phyloP scores from a whole-genome alignment of 257 asterid species.

The Plantago ovata region DNA sequence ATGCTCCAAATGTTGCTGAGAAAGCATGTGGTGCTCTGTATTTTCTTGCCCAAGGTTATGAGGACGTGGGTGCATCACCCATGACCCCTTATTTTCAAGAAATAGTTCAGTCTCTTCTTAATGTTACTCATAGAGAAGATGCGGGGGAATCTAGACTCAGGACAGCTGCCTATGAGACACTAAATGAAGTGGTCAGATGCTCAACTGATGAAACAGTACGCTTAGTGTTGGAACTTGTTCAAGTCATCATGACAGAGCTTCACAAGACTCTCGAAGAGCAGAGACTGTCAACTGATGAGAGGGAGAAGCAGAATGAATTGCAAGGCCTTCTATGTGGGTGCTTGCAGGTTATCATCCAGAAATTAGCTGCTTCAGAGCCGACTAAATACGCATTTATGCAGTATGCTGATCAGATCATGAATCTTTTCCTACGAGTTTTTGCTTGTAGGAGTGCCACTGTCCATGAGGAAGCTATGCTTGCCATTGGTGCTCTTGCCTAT shows the following conservation, averaged over 20 bases:
- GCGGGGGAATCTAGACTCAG: slow-evolving; percentile 75
- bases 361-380: slow-evolving; percentile 58
- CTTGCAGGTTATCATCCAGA: slow-evolving; percentile 77
- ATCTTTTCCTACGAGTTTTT: slow-evolving; percentile 63
- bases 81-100: slow-evolving; percentile 77
- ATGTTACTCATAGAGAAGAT: slow-evolving; percentile 72
- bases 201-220: slow-evolving; percentile 69
- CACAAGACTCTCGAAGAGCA: slow-evolving; percentile 72
- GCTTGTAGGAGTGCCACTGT: slow-evolving; percentile 85
- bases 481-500: slow-evolving; percentile 88
- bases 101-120: slow-evolving; percentile 66
- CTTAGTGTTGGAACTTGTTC: slow-evolving; percentile 70
- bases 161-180: slow-evolving; percentile 81
- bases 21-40: slow-evolving; percentile 87
- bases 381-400: slow-evolving; percentile 65
- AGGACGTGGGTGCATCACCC: slow-evolving; percentile 70
- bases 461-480: slow-evolving; percentile 94
- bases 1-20: slow-evolving; percentile 82
- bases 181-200: slow-evolving; percentile 83
- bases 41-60: slow-evolving; percentile 71
- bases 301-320: slow-evolving; percentile 73
- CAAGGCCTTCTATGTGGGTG: slow-evolving; percentile 90
- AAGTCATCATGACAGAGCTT: slow-evolving; percentile 76
- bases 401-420: slow-evolving; percentile 80
- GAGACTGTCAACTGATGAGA: slow-evolving; percentile 63